phyloP scores from a whole-genome alignment of 2,329 filamentous ascomycete species.

The Albophoma yamanashiensis region DNA sequence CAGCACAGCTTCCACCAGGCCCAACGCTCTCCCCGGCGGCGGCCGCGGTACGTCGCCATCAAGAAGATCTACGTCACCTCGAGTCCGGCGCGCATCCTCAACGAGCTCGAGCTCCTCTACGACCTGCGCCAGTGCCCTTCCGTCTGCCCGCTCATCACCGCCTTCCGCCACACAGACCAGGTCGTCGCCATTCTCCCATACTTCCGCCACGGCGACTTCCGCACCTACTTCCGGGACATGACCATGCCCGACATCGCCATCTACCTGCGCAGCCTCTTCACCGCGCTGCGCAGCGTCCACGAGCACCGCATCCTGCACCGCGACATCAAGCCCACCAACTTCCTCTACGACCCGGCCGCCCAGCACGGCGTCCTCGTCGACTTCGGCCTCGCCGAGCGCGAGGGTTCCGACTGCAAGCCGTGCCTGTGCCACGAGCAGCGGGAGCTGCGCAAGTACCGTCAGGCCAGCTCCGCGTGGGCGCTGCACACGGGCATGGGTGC shows the following conservation, averaged over 20 bases:
- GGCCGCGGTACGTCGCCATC: slow-evolving; percentile 76
- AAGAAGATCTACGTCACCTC: slow-evolving; percentile 99
- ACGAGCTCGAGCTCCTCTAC: slow-evolving; percentile 88
- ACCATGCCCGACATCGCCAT: slow-evolving; percentile 75
- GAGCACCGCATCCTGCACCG: slow-evolving; percentile 77
- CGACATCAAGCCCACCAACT: slow-evolving; percentile 97
- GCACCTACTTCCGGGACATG: slow-evolving; percentile 88
- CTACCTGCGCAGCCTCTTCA: slow-evolving; percentile 84
- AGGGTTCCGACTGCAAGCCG: slow-evolving; percentile 64
- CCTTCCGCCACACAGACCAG: slow-evolving; percentile 90
- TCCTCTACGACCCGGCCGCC: slow-evolving; percentile 76
- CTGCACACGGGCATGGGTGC: slow-evolving; percentile 14
- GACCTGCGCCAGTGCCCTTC: slow-evolving; percentile 74
- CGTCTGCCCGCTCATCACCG: slow-evolving; percentile 91
- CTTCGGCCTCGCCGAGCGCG: slow-evolving; percentile 88
- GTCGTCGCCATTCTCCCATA: slow-evolving; percentile 92
- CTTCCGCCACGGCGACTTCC: slow-evolving; percentile 91
- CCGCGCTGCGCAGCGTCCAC: slow-evolving; percentile 75
- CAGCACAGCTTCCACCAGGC: slow-evolving; percentile 24
- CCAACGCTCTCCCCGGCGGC: slow-evolving; percentile 17
- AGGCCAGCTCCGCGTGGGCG: slow-evolving; percentile 48
- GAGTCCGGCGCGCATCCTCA: slow-evolving; percentile 84
- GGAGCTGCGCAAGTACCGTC: slow-evolving; percentile 48
- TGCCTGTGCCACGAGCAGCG: slow-evolving; percentile 69
- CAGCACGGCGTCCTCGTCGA: slow-evolving; percentile 90